Evolutionary conservation across 345 rosid species (phyloP), one percentile per base, ranked within the genome.

Genomic region (Mallotus nudiflorus): DNA sequence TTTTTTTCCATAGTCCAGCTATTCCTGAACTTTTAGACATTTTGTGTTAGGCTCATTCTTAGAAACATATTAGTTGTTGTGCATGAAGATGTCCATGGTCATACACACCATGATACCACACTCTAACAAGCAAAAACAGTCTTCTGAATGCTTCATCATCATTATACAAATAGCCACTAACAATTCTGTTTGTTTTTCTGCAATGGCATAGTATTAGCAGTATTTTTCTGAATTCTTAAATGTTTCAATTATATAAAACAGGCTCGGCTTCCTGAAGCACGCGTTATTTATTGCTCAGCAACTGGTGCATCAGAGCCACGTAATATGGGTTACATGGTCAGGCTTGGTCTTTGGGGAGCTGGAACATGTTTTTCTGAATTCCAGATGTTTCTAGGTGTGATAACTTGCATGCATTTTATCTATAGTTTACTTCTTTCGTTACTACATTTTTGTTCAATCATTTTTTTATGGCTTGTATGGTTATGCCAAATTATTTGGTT

Each of bases 281-380:
- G 97, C 80, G 93, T 92, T 72, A 77, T 95, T 74, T 92, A 95
- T 85, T 95, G 99, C 87, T 95, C 99, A 56, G 99, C 97, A 64
- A 95, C 97, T 82, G 97, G 99, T 75, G 99, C 99, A 77, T 95
- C 99, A 72, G 99, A 95, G 83, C 97, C 99, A 59, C 95, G 99
- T 69, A 95, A 95, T 81, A 77, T 95, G 97, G 99, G 97, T 65
- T 95, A 95, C 81, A 95, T 95, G 99, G 95, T 91, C 80, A 87
- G 97, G 82, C 96, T 95, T 83, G 97, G 99, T 75, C 97, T 95
- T 61, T 95, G 99, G 99, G 99, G 99, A 71, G 84, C 83, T 75
- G 96, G 97, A 86, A 95, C 99, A 44, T 79, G 85, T 80, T 95
- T 95, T 72, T 52, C 67, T 56, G 95, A 86, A 67, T 95, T 95